These are phyloP conservation scores for Stylonectria norvegica DNA, from an alignment of 2,329 filamentous ascomycete genomes.

Conservation along the genomic window DNA sequence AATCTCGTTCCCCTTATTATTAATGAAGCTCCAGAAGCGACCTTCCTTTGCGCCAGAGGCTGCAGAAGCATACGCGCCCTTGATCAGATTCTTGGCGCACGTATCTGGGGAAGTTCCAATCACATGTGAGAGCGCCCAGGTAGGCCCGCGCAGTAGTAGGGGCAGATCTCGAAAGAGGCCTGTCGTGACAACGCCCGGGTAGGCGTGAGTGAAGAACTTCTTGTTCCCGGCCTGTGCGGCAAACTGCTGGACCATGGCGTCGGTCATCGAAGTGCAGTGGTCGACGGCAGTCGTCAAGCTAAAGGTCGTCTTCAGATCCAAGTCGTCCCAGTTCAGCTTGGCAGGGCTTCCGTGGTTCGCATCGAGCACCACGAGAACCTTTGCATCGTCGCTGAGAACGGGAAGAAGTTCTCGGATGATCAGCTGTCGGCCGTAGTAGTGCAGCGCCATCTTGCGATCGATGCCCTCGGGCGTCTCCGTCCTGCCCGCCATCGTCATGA, in stretches of 20 bases:
- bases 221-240: constrained; percentile 19
- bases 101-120: constrained; percentile 24
- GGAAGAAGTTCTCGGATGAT: constrained; percentile 41
- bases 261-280: constrained; percentile 39
- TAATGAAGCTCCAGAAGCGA: constrained; percentile 27
- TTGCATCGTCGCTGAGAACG: constrained; percentile 32
- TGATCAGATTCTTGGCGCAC: constrained; percentile 28
- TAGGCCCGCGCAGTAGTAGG: constrained; percentile 23
- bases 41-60: constrained; percentile 15
- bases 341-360: constrained; percentile 28
- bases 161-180: constrained; percentile 30
- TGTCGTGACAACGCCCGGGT: constrained; percentile 38
- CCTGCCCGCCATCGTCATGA: constrained; percentile 33
- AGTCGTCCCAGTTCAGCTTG: constrained; percentile 37
- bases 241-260: constrained; percentile 35
- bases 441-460: constrained; percentile 43
- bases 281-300: constrained; percentile 31
- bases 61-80: constrained; percentile 14
- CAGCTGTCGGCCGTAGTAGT: constrained; percentile 44
- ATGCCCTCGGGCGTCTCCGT: constrained; percentile 43
- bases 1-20: constrained; percentile 27
- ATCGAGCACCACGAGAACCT: constrained; percentile 39
- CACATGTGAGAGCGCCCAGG: constrained; percentile 13
- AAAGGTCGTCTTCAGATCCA: constrained; percentile 37
- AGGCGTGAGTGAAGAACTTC: constrained; percentile 39